Conservation (phyloP, 768 basidiomycete genomes). For the Xerocomus spinulosus region DNA sequence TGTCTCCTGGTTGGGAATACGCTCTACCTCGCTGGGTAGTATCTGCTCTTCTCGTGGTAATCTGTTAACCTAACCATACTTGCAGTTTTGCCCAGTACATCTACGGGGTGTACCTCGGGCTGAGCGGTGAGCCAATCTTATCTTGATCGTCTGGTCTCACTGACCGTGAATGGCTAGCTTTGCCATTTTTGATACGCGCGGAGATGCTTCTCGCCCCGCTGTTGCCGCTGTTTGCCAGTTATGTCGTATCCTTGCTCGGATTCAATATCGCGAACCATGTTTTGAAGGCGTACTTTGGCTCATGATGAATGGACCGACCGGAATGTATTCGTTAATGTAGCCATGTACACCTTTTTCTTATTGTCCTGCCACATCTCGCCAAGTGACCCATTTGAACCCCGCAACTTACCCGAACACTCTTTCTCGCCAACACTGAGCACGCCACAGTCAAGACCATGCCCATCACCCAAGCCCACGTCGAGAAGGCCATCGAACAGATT, state of each 20-base stretch:
- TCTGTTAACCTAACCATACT: constrained; percentile 4
- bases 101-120: constrained; percentile 85
- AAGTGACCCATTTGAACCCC: constrained; percentile 27
- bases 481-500: constrained; percentile 34
- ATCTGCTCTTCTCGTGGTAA: constrained; percentile 10
- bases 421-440: constrained; percentile 5
- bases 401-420: constrained; percentile 20
- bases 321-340: constrained; percentile 8
- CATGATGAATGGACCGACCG: constrained; percentile 16
- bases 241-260: constrained; percentile 81
- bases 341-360: constrained; percentile 4
- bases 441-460: constrained; percentile 28
- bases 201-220: constrained; percentile 89
- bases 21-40: constrained; percentile 66
- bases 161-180: constrained; percentile 42
- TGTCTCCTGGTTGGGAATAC: constrained; percentile 92
- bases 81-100: constrained; percentile 83
- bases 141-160: neutral
- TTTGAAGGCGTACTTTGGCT: constrained; percentile 76
- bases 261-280: constrained; percentile 86
- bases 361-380: constrained; percentile 6
- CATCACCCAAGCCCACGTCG: constrained; percentile 33
- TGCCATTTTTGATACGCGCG: constrained; percentile 91
- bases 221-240: constrained; percentile 80
- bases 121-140: constrained; percentile 53